Base-by-base conservation (phyloP, 2,329 filamentous ascomycete genomes). In the Ophidiomyces ophidiicola region DNA sequence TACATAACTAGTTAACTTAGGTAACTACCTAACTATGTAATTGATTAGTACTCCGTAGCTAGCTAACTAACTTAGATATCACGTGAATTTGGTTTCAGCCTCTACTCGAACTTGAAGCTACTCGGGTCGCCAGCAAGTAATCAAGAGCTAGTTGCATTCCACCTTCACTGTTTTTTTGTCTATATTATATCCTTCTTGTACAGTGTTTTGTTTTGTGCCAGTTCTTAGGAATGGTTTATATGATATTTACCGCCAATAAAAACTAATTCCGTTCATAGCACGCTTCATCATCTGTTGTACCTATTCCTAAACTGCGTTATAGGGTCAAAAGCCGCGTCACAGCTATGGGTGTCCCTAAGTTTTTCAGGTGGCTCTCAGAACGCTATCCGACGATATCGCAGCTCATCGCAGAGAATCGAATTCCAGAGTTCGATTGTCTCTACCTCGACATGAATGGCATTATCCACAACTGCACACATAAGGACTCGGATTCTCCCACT, bases 281-380 rank as follows among this genome's bases (percentile, higher is more conserved):
- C 28, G 23, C 12, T 33, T 5, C 14, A 25, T 19, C 28, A 17
- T n/a, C 25, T 12, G 24, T 31, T 23, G 18, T 30, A 33, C 39
- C 28, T 30, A 18, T 35, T 41, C 36, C 30, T 30, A 14, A n/a
- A n/a, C n/a, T n/a, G n/a, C n/a, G n/a, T n/a, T n/a, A n/a, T n/a
- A n/a, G n/a, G n/a, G n/a, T n/a, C 36, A 23, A 25, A 14, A 25
- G 24, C 20, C 7, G 36, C 11, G 45, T 40, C 49, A 52, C 59
- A 57, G 60, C 46, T 55, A 73, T 76, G 76, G 76, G 79, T 74
- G 78, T 84, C 50, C 70, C 70, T 58, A 94, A 94, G 60, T 94
- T 94, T 70, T 94, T 94, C 69, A 76, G 90, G 74, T 98, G 92
- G 90, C 82, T 98, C 72, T 94, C 87, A 44, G 92, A 98, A 75